These are phyloP conservation scores for Candida namnaoensis DNA, from an alignment of 805 yeast species.

Conservation along the genomic window DNA sequence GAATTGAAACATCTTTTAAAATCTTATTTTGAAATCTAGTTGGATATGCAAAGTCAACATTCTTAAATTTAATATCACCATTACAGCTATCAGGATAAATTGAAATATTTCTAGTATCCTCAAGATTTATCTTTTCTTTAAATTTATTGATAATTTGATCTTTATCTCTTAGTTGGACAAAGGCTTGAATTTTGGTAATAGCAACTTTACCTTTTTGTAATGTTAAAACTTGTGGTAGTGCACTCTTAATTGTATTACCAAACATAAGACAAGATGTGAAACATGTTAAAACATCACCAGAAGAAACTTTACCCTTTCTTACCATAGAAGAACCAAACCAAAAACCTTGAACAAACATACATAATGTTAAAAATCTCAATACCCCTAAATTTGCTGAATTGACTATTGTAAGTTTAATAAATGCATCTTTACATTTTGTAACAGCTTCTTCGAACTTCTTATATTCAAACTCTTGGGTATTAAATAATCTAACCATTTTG, in stretches of 20 bases:
- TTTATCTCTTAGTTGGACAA: constrained; percentile 18
- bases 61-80: constrained; percentile 46
- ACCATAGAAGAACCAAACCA: constrained; percentile 83
- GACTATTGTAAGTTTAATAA: constrained; percentile 34
- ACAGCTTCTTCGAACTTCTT: constrained; percentile 28
- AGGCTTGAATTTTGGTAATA: constrained; percentile 34
- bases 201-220: constrained; percentile 73
- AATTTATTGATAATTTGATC: constrained; percentile 5
- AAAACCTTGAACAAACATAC: constrained; percentile 85
- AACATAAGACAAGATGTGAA: constrained; percentile 73
- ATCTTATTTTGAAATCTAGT: constrained; percentile 39
- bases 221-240: constrained; percentile 48
- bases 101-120: constrained; percentile 7
- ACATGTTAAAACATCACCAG: constrained; percentile 71
- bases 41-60: constrained; percentile 60
- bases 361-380: constrained; percentile 46
- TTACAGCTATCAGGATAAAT: constrained; percentile 19
- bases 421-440: constrained; percentile 25
- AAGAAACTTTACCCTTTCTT: constrained; percentile 32
- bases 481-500: constrained; percentile 50
- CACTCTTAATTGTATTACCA: constrained; percentile 48
- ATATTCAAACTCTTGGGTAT: constrained; percentile 46
- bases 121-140: constrained; percentile 2
- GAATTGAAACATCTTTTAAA: constrained; percentile 37
- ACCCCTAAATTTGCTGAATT: constrained; percentile 48